These are phyloP conservation scores for Yarrowia hollandica DNA, from an alignment of 805 yeast species.

Conservation along the genomic window DNA sequence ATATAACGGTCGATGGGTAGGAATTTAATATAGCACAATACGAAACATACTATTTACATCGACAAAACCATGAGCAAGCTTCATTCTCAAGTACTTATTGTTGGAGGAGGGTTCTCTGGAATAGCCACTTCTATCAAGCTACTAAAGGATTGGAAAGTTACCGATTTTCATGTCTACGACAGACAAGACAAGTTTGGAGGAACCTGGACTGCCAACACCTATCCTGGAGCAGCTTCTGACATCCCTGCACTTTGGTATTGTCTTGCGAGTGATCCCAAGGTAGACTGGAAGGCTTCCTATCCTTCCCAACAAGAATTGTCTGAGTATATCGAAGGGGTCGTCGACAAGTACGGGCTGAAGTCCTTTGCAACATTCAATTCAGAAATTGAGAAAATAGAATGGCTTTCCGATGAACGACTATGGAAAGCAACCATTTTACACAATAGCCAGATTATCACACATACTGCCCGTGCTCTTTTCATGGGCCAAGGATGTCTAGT, in stretches of 20 bases:
- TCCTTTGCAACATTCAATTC: constrained; percentile 25
- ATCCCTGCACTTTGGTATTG: constrained; percentile 34
- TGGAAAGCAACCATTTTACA: constrained; percentile 30
- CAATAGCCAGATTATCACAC: constrained; percentile 24
- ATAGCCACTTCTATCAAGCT: constrained; percentile 24
- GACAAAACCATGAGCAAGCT: neutral
- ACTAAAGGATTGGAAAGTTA: constrained; percentile 17
- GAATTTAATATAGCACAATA: neutral
- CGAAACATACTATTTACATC: neutral
- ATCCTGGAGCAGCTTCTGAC: constrained; percentile 34
- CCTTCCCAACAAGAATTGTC: constrained; percentile 33
- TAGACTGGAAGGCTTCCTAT: constrained; percentile 29
- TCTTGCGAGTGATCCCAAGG: constrained; percentile 33
- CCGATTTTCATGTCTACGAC: constrained; percentile 31
- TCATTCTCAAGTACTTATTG: constrained; percentile 16
- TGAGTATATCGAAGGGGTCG: constrained; percentile 29
- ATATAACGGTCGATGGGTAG: neutral
- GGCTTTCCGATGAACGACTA: constrained; percentile 25
- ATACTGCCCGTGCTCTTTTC: constrained; percentile 28
- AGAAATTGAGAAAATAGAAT: constrained; percentile 26
- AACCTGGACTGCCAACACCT: constrained; percentile 35
- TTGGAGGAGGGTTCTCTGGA: constrained; percentile 27
- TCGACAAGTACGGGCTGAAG: constrained; percentile 29
- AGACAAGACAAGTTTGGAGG: constrained; percentile 33
- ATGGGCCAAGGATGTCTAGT: constrained; percentile 32